Conservation (phyloP, 352 stramenopile species). For the Phytophthora rubi region DNA sequence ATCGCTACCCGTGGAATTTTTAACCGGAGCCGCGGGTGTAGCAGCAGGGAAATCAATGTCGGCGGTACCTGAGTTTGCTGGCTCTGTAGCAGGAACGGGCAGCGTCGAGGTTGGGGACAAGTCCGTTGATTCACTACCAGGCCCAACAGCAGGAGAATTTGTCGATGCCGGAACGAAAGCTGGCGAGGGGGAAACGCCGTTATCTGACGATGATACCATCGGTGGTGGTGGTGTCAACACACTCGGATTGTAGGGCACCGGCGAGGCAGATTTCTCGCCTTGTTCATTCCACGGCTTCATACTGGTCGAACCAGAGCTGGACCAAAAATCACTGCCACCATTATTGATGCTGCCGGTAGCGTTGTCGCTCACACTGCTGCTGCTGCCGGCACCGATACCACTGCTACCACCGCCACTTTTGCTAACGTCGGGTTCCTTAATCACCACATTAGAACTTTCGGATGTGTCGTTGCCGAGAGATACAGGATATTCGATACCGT, state of each 20-base stretch:
- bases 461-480: conserved; percentile 4
- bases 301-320: background rate
- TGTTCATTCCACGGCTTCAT: conserved; percentile 8
- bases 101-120: background rate
- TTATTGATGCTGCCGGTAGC: background rate
- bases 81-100: background rate
- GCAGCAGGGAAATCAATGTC: background rate
- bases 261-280: conserved; percentile 1
- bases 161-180: background rate
- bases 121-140: conserved; percentile 2
- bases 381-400: background rate
- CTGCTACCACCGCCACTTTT: background rate
- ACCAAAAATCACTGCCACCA: conserved; percentile 2
- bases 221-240: background rate
- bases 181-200: background rate
- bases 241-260: background rate
- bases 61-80: background rate
- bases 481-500: conserved; percentile 5
- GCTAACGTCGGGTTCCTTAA: conserved; percentile 7
- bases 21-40: background rate
- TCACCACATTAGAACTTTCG: conserved; percentile 1
- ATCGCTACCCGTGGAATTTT: conserved; percentile 1
- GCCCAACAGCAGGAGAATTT: background rate
- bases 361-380: background rate
- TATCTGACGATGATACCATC: background rate